phyloP scores from a whole-genome alignment of 2,329 filamentous ascomycete genomes.

The Macrophomina tecta region DNA sequence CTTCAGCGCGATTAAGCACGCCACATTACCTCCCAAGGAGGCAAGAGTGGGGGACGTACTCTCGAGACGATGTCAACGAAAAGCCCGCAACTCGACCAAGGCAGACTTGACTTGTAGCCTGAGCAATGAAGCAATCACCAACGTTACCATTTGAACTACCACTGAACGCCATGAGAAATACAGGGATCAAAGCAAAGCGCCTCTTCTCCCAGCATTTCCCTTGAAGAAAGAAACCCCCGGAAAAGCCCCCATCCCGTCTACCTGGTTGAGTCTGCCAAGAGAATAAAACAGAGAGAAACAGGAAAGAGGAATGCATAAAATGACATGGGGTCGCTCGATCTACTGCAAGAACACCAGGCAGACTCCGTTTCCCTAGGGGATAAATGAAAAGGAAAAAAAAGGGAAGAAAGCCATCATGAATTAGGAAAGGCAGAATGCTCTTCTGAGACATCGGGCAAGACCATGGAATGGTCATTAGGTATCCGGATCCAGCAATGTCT shows the following conservation, averaged over 20 bases:
- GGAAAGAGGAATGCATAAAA: constrained; percentile 22
- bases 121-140: neutral
- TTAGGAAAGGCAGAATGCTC: constrained; percentile 21
- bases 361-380: constrained; percentile 16
- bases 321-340: constrained; percentile 23
- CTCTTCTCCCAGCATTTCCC: neutral
- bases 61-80: no score
- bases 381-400: constrained; percentile 4
- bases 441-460: neutral
- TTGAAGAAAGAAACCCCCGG: neutral
- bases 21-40: neutral
- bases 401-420: constrained; percentile 22
- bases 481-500: neutral
- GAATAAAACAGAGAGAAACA: constrained; percentile 19
- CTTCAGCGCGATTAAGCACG: neutral
- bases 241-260: constrained; percentile 26
- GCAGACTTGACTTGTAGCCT: no score
- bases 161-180: constrained; percentile 3
- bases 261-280: constrained; percentile 28
- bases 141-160: constrained; percentile 19
- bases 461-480: neutral
- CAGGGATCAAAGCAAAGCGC: neutral
- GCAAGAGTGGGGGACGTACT: constrained; percentile 9
- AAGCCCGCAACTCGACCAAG: no score
- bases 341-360: constrained; percentile 25